Evolutionary conservation across 352 stramenopile genomes (phyloP).

Genomic region (Achlya hypogyna): DNA sequence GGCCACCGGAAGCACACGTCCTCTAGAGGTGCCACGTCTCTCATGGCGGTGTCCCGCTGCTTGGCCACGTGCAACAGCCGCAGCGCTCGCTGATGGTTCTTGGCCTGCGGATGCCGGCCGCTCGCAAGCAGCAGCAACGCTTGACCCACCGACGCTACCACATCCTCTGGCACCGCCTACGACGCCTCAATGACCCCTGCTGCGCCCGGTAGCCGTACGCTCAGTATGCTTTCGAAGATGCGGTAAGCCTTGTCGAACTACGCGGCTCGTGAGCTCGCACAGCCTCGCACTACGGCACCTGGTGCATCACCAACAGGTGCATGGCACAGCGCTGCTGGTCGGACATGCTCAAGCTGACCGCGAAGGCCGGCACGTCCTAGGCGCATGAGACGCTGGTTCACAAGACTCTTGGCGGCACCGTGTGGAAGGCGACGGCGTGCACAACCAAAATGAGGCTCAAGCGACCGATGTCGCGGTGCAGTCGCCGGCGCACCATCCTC

Average conservation of each 20-base stretch:
- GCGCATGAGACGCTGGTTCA: not conserved
- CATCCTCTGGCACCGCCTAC: not conserved
- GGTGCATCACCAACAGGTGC: not conserved
- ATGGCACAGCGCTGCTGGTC: conserved; percentile 2
- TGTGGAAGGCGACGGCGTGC: conserved; percentile 2
- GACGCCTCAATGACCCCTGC: not conserved
- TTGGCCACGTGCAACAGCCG: conserved; percentile 29
- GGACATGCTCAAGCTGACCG: not conserved
- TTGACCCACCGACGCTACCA: not conserved
- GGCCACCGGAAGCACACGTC: conserved; percentile 53
- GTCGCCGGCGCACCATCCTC: not conserved
- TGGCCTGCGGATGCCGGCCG: not conserved
- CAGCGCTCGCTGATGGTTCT: conserved; percentile 28
- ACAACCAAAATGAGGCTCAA: not conserved
- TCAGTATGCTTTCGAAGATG: not conserved
- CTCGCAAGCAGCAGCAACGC: conserved; percentile 2
- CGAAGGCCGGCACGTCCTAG: not conserved
- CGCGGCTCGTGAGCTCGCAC: not conserved
- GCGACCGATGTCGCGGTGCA: not conserved
- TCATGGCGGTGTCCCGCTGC: conserved; percentile 21
- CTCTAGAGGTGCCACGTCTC: conserved; percentile 28
- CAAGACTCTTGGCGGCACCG: not conserved
- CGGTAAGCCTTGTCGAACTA: conserved; percentile 14
- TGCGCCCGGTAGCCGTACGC: not conserved
- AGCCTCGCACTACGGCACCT: not conserved